Conservation (phyloP, 1,284 basidiomycete genomes). For the Fomitopsis schrenkii region DNA sequence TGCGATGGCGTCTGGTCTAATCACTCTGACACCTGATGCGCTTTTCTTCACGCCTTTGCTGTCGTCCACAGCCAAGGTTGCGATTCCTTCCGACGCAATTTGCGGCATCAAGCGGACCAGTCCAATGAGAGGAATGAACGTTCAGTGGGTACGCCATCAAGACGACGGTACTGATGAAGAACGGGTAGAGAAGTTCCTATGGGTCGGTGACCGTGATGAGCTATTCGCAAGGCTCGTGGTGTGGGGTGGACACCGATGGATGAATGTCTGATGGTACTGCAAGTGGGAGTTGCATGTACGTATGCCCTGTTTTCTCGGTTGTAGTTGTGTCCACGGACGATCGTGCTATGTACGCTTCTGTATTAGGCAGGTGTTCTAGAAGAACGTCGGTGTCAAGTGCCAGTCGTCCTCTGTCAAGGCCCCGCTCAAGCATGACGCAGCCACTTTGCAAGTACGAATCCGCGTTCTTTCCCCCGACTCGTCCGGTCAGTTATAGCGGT, state of each 20-base stretch:
- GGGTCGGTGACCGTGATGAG: slow-evolving; percentile 60
- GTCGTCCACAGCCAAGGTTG: slow-evolving; percentile 39
- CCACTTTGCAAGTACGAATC: neutral
- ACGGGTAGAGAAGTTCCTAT: slow-evolving; percentile 51
- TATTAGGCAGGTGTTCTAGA: slow-evolving; percentile 6
- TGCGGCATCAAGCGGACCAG: slow-evolving; percentile 56
- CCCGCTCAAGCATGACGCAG: neutral
- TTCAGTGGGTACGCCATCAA: slow-evolving; percentile 37
- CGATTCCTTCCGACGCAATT: slow-evolving; percentile 42
- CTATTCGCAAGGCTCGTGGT: slow-evolving; percentile 66
- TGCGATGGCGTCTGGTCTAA: slow-evolving; percentile 48
- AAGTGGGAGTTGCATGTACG: slow-evolving; percentile 1
- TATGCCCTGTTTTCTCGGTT: neutral
- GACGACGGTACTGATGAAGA: slow-evolving; percentile 26
- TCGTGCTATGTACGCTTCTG: slow-evolving; percentile 2
- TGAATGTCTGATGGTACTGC: slow-evolving; percentile 16
- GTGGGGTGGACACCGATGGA: slow-evolving; percentile 37
- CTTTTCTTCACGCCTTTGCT: slow-evolving; percentile 55
- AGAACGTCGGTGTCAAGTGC: neutral
- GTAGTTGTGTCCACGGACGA: neutral
- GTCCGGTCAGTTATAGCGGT: neutral
- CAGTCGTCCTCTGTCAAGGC: neutral
- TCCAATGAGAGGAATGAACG: slow-evolving; percentile 46
- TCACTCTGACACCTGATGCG: slow-evolving; percentile 46
- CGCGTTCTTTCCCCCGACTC: neutral